Evolutionary conservation across 441 rosid species (phyloP).

Genomic region (Breynia disticha): DNA sequence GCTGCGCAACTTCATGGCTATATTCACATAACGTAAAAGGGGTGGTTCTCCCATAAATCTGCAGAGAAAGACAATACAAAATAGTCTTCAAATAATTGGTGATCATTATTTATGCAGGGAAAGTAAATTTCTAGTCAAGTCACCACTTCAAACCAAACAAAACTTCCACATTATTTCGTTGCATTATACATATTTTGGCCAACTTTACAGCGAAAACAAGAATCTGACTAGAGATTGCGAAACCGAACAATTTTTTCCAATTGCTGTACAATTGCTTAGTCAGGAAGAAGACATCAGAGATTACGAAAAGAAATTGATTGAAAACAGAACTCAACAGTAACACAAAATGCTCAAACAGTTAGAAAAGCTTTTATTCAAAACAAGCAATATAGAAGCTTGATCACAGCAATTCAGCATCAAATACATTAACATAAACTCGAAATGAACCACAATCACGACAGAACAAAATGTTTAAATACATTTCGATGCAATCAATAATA

Average conservation of each 20-base stretch:
- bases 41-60: conserved; percentile 47
- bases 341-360: neutral
- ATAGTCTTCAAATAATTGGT: neutral
- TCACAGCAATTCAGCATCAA: neutral
- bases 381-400: neutral
- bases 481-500: neutral
- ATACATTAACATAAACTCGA: conserved; percentile 1
- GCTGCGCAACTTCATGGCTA: conserved; percentile 55
- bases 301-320: neutral
- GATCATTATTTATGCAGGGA: neutral
- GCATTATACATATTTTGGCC: too few relatives aligned
- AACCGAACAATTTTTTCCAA: too few relatives aligned
- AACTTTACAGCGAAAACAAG: too few relatives aligned
- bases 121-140: neutral
- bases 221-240: too few relatives aligned
- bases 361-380: conserved; percentile 5
- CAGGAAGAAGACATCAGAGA: neutral
- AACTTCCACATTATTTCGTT: too few relatives aligned
- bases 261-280: neutral
- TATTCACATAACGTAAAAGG: conserved; percentile 60
- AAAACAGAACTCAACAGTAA: conserved; percentile 2
- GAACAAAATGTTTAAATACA: neutral
- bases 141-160: neutral
- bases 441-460: neutral
- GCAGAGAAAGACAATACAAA: conserved; percentile 10